Evolutionary conservation across 768 basidiomycete genomes (phyloP).

Genomic region (Rhizopogon sp.): DNA sequence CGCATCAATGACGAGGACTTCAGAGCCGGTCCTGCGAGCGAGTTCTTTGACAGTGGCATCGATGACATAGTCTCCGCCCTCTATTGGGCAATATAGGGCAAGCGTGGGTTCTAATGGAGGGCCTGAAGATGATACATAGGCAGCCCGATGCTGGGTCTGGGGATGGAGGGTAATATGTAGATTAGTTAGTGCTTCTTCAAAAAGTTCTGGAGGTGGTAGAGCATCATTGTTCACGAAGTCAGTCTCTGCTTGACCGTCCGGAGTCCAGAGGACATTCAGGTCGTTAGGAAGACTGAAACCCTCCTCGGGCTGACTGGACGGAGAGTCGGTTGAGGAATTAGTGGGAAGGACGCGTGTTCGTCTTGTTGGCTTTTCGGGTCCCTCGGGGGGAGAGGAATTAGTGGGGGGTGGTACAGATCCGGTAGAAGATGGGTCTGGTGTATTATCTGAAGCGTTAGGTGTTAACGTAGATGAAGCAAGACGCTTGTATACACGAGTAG

Average conservation of each 20-base stretch:
- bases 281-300: slow-evolving; percentile 47
- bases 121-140: slow-evolving; percentile 49
- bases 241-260: slow-evolving; percentile 27
- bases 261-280: slow-evolving; percentile 63
- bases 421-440: background rate
- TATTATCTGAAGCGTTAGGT: background rate
- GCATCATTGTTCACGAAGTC: slow-evolving; percentile 26
- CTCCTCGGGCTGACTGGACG: slow-evolving; percentile 14
- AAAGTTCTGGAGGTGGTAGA: slow-evolving; percentile 69
- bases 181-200: slow-evolving; percentile 73
- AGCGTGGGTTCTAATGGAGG: slow-evolving; percentile 72
- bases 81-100: slow-evolving; percentile 76
- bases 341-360: background rate
- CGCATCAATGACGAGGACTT: slow-evolving; percentile 80
- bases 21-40: slow-evolving; percentile 67
- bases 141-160: slow-evolving; percentile 71
- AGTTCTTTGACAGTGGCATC: slow-evolving; percentile 76
- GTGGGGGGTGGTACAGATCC: background rate
- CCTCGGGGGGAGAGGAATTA: background rate
- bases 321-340: background rate
- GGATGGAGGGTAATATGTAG: slow-evolving; percentile 76
- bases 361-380: slow-evolving; percentile 4
- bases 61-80: slow-evolving; percentile 81
- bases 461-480: slow-evolving; percentile 3
- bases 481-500: slow-evolving; percentile 7